Percentiles rank a stretch among this genome's conserved stretches.
phyloP scores from a whole-genome alignment of 345 rosid species.

The Eucalyptus melliodora region DNA sequence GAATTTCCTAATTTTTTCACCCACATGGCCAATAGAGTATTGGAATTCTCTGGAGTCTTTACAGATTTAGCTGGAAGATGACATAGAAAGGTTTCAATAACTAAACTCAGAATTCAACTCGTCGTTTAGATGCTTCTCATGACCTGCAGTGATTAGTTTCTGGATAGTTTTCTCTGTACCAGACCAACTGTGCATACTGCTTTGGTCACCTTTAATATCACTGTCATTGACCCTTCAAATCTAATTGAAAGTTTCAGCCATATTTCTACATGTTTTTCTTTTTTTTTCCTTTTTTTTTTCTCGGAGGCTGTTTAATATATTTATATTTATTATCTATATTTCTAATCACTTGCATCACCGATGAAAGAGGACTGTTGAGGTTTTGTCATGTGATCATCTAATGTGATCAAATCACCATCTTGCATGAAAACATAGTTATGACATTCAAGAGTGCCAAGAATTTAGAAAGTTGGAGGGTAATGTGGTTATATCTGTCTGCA shows the following conservation, averaged over 20 bases:
- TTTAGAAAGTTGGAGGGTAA: neutral
- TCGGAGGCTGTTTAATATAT: neutral
- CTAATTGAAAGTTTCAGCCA: neutral
- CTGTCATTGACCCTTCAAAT: neutral
- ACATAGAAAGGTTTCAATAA: neutral
- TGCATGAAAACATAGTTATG: neutral
- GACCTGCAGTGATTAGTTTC: neutral
- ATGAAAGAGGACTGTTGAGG: neutral
- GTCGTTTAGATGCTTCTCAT: neutral
- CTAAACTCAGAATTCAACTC: neutral
- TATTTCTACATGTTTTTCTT: neutral
- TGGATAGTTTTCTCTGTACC: neutral
- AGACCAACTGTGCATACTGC: neutral
- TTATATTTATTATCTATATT: neutral
- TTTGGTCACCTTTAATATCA: neutral
- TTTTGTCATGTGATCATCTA: neutral
- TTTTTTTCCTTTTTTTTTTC: neutral
- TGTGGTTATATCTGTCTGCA: neutral
- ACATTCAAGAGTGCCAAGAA: neutral
- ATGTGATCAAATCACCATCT: neutral
- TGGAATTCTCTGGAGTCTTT: neutral
- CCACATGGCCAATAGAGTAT: neutral
- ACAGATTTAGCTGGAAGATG: neutral
- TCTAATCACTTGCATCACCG: neutral
- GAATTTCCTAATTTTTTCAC: neutral